Conservation (phyloP, 1,139 yeast genomes). For the Yamadazyma dendronema region DNA sequence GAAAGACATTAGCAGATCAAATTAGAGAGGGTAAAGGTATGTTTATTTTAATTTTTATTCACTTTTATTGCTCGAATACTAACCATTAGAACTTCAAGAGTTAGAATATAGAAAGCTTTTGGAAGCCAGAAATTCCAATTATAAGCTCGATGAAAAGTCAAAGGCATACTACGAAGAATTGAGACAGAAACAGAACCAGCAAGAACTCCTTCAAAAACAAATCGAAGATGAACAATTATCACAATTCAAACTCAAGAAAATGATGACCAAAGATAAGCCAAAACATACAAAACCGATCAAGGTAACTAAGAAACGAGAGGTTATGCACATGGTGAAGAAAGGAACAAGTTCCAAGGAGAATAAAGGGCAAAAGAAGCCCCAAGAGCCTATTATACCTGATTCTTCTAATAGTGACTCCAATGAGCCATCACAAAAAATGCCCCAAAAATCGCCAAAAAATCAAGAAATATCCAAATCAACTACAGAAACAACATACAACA, state of each 20-base stretch:
- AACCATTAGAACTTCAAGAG: conserved; percentile 25
- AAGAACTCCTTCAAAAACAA: conserved; percentile 8
- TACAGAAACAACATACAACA: not conserved
- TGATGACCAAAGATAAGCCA: not conserved
- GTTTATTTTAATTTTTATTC: conserved; percentile 13
- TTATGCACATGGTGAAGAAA: not conserved
- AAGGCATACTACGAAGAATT: conserved; percentile 26
- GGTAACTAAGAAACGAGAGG: not conserved
- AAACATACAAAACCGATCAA: not conserved
- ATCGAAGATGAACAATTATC: conserved; percentile 10
- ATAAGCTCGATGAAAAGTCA: conserved; percentile 33
- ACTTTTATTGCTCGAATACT: conserved; percentile 8
- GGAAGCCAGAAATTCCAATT: conserved; percentile 37
- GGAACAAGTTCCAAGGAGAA: not conserved
- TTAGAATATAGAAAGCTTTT: conserved; percentile 33
- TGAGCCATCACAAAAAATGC: not conserved
- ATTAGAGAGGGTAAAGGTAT: conserved; percentile 32
- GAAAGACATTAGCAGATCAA: conserved; percentile 39
- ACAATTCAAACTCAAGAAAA: conserved; percentile 8
- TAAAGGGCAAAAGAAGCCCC: no score
- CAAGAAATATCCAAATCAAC: not conserved
- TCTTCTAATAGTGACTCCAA: no score
- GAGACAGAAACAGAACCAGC: conserved; percentile 11
- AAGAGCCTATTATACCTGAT: no score
- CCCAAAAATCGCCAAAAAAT: not conserved